These are phyloP conservation scores for Cetraspora pellucida DNA, from an alignment of 192 early-diverging fungal genomes.

Conservation along the genomic window DNA sequence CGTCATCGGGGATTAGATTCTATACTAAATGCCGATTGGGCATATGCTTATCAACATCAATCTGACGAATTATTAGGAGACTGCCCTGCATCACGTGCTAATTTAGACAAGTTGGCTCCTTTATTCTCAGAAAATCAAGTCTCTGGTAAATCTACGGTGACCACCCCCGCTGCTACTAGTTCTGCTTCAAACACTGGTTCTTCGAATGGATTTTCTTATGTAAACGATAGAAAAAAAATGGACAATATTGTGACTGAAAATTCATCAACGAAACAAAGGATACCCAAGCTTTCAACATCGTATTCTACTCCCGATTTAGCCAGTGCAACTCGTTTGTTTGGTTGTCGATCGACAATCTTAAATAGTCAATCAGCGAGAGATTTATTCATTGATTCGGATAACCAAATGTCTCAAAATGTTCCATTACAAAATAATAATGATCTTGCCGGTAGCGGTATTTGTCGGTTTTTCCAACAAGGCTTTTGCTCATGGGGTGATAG, in stretches of 20 bases:
- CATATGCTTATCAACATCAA: slow-evolving; percentile 36
- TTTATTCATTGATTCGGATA: slow-evolving; percentile 8
- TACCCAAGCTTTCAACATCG: slow-evolving; percentile 48
- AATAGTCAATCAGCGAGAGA: neutral
- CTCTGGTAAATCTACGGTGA: neutral
- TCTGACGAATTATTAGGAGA: neutral
- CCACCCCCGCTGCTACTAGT: neutral
- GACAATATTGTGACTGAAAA: slow-evolving; percentile 36
- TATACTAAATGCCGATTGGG: slow-evolving; percentile 47
- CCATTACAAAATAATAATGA: neutral
- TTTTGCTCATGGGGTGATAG: slow-evolving; percentile 50
- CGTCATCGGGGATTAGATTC: slow-evolving; percentile 53
- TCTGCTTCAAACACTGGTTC: slow-evolving; percentile 25
- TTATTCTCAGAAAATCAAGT: neutral
- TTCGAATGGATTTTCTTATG: slow-evolving; percentile 36
- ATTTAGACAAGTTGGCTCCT: neutral
- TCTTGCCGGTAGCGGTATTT: neutral
- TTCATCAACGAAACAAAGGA: slow-evolving; percentile 37
- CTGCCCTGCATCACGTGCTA: neutral
- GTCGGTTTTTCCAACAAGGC: slow-evolving; percentile 37
- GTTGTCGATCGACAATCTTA: slow-evolving; percentile 35
- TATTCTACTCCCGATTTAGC: slow-evolving; percentile 51
- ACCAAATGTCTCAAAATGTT: neutral
- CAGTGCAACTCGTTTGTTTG: slow-evolving; percentile 36
- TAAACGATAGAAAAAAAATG: slow-evolving; percentile 43